These are phyloP conservation scores for Verticillium albo-atrum DNA, from an alignment of 2,329 filamentous ascomycete genomes.

Conservation along the genomic window DNA sequence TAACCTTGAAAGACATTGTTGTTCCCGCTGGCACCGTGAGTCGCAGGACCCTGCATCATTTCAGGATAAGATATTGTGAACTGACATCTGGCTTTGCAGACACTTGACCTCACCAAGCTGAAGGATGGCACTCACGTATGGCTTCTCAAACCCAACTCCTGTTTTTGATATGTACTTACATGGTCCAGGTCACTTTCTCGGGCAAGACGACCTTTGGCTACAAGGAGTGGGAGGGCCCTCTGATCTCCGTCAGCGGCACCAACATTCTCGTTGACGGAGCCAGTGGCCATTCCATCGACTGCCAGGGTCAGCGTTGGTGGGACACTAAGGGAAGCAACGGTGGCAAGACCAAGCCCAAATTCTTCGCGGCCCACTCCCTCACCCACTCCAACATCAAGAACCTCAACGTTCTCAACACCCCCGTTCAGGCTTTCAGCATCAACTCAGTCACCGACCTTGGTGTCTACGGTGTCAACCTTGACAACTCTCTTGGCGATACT, in stretches of 20 bases:
- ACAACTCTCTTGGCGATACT: constrained; percentile 33
- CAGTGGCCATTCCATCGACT: constrained; percentile 49
- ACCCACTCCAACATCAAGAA: constrained; percentile 29
- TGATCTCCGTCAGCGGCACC: constrained; percentile 56
- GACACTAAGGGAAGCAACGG: constrained; percentile 56
- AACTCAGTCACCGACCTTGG: too few species aligned
- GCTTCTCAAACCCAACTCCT: background rate
- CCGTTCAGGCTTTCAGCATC: constrained; percentile 37
- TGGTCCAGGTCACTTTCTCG: constrained; percentile 54
- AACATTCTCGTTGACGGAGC: constrained; percentile 49
- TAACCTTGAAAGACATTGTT: too few species aligned
- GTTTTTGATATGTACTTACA: constrained; percentile 28
- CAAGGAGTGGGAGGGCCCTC: constrained; percentile 59
- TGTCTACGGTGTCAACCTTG: constrained; percentile 28
- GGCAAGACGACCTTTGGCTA: constrained; percentile 67
- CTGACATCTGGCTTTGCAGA: too few species aligned
- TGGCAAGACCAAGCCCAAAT: constrained; percentile 59
- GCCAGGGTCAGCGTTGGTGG: constrained; percentile 56
- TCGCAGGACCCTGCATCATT: too few species aligned
- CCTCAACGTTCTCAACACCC: constrained; percentile 36
- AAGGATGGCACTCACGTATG: constrained; percentile 36
- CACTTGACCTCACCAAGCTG: constrained; percentile 51
- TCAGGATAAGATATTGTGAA: too few species aligned
- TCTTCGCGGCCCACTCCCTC: constrained; percentile 44
- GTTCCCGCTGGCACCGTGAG: too few species aligned